Base-by-base conservation (phyloP, 345 rosid genomes). In the Durio zibethinus region DNA sequence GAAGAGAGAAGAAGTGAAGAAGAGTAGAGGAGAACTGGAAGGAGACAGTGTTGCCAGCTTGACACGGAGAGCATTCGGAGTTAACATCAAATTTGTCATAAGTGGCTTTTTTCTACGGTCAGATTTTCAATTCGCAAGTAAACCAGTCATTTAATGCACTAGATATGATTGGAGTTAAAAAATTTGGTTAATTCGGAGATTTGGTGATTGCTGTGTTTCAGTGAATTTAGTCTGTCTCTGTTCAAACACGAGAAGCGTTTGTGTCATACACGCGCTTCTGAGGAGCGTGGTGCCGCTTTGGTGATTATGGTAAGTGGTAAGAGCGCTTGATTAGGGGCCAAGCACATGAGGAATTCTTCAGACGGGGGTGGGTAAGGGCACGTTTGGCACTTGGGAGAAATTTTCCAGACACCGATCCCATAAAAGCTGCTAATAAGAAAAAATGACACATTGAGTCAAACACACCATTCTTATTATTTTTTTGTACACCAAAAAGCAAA, bases 21-120 rank as follows among this genome's bases (percentile, higher is more conserved):
- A 68, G 85, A 25, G 45, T 47, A 78, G 38, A 74, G 71, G 75
- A 84, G 80, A 81, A 82, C 84, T 70, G 83, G 79, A 75, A 60
- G 81, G 69, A 70, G 86, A 78, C 81, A 83, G 84, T 75, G 85
- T 78, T 86, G 94, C 84, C 93, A 92, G 98, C 92, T 82, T 72
- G 88, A 80, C 70, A 80, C 93, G 91, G 89, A 70, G 84, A 72
- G 91, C 87, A 80, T 80, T 80, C 57, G 80, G 83, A 80, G 81
- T n/a, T n/a, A n/a, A n/a, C n/a, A n/a, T n/a, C n/a, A n/a, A n/a
- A n/a, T n/a, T n/a, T n/a, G n/a, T n/a, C n/a, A n/a, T n/a, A n/a
- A n/a, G n/a, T n/a, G n/a, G n/a, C n/a, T n/a, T n/a, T n/a, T n/a
- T n/a, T n/a, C n/a, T n/a, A n/a, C n/a, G n/a, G n/a, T n/a, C n/a